A percentile compares a stretch with the other conserved stretches of the same genome.
phyloP scores from a whole-genome alignment of 306 rosid genomes.

The Mimosa bimucronata region DNA sequence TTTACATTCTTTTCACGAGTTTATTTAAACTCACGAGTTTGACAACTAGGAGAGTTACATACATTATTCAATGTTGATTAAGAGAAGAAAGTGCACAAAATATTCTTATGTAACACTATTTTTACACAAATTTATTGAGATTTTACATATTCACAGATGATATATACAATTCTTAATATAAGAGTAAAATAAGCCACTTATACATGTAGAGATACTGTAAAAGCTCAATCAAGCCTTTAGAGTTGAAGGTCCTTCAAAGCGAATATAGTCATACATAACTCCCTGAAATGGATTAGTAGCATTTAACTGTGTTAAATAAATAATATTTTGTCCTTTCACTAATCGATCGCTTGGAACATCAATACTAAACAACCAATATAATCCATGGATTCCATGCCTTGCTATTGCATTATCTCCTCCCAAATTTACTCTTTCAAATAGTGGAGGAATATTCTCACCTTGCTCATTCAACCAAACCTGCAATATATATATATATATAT shows the following conservation, averaged over 20 bases:
- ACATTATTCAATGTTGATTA: neutral
- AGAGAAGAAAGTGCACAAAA: neutral
- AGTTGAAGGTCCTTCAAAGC: conserved; percentile 72
- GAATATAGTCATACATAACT: conserved; percentile 90
- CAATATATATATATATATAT: too few species aligned
- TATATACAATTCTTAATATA: neutral
- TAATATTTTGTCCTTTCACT: conserved; percentile 51
- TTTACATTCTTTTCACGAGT: too few species aligned
- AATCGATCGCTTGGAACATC: conserved; percentile 44
- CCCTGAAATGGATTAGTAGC: conserved; percentile 50
- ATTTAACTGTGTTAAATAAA: conserved; percentile 65
- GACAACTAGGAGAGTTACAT: neutral
- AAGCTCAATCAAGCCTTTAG: conserved; percentile 6
- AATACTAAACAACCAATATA: conserved; percentile 66
- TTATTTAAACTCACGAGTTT: too few species aligned
- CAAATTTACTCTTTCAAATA: conserved; percentile 52
- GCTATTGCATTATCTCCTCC: conserved; percentile 89
- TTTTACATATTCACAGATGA: neutral
- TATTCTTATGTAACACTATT: neutral
- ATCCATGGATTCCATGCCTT: conserved; percentile 90
- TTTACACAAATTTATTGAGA: neutral
- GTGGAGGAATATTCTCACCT: neutral
- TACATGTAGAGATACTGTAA: neutral
- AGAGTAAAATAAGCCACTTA: neutral
- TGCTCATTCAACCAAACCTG: conserved; percentile 67